Evolutionary conservation across 345 rosid species (phyloP).

Genomic region (Sonneratia caseolaris): DNA sequence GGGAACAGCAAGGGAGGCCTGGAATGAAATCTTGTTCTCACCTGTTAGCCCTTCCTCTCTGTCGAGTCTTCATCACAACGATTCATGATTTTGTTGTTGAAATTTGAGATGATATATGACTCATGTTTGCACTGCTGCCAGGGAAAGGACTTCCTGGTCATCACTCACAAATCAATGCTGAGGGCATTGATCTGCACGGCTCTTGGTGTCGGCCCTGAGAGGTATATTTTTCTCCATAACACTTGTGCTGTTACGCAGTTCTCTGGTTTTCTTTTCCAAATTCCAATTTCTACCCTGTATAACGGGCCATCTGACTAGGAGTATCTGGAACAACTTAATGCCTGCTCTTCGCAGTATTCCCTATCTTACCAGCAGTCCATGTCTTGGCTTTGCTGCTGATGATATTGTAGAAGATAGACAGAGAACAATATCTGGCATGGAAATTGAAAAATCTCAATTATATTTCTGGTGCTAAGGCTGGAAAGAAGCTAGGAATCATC

Average conservation of each 20-base stretch:
- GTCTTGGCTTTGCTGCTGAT: background rate
- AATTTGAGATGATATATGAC: background rate
- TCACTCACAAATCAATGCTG: constrained; percentile 58
- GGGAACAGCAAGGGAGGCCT: constrained; percentile 55
- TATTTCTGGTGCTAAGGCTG: no score
- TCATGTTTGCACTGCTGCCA: constrained; percentile 6
- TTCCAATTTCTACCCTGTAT: background rate
- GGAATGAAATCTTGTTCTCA: constrained; percentile 49
- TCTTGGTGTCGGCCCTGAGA: constrained; percentile 44
- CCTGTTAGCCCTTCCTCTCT: constrained; percentile 27
- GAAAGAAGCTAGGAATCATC: no score
- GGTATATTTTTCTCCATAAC: constrained; percentile 19
- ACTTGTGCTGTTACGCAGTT: background rate
- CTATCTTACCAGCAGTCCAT: background rate
- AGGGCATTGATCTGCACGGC: constrained; percentile 62
- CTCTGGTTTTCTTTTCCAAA: background rate
- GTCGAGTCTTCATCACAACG: background rate
- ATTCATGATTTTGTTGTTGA: background rate
- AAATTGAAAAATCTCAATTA: background rate
- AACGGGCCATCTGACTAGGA: background rate
- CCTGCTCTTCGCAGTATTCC: background rate
- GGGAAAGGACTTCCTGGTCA: constrained; percentile 45
- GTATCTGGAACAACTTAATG: background rate
- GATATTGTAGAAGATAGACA: background rate
- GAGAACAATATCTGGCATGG: background rate